Base-by-base conservation (phyloP, 225 moss, liverwort and hornwort species). In the Rhytidiadelphus loreus region DNA sequence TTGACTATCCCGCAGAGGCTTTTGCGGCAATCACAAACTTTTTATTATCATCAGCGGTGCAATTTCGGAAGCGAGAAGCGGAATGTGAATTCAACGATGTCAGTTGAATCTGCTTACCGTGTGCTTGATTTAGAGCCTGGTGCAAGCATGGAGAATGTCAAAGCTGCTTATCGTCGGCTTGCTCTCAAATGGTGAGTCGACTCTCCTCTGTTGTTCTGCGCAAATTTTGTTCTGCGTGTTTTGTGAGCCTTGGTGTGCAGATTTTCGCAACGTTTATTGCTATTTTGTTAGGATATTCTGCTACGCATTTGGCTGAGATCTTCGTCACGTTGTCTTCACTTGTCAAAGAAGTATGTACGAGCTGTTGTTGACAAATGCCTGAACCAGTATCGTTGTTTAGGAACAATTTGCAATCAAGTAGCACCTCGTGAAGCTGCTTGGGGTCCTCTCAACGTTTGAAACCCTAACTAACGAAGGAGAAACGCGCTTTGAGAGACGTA, bases 121-220 rank as follows among this genome's bases (percentile, higher is more conserved):
- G 94, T 89, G 88, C 95, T 98, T 35, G 92, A 94, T 85, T 94
- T 98, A 80, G 93, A 96, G 55, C 88, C 91, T 44, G 94, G 94
- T 75, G 97, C 95, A 29, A 96, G 86, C 86, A 81, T 97, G 90
- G 98, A 95, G 33, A 91, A 92, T 82, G 98, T 98, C 83, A 98
- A 98, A 86, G 97, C 94, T 86, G 97, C 98, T 77, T 98, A 98
- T 84, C 97, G 98, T 63, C 94, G 93, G 58, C 97, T 96, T 62
- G 98, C 98, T 41, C 87, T 98, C 68, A 94, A 92, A 89, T 97
- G 95, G 98, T 95, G 66, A 82, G 94, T 91, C 84, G 32, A 50
- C 57, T 81, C 86, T 73, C 85, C 39, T 46, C 11, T 21, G 32
- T 33, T 63, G 35, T 56, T 60, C 43, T 69, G 82, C 28, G 69